phyloP scores from a whole-genome alignment of 2,329 filamentous ascomycete species.

The Cordyceps farinosa region DNA sequence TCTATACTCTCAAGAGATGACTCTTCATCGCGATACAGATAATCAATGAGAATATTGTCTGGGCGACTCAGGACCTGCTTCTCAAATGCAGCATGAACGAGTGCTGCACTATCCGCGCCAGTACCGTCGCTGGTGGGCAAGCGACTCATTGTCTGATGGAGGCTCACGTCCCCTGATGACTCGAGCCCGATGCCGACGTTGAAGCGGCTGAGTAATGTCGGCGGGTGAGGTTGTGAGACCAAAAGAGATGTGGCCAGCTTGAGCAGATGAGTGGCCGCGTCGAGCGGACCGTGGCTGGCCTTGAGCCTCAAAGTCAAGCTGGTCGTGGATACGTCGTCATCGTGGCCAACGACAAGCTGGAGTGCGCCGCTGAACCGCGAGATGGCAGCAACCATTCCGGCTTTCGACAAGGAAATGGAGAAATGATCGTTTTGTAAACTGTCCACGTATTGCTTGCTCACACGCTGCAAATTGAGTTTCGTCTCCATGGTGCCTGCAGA shows the following conservation, averaged over 20 bases:
- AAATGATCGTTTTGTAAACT: background rate
- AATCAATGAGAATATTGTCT: constrained; percentile 3
- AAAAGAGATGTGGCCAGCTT: background rate
- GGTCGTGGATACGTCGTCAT: background rate
- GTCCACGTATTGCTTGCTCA: background rate
- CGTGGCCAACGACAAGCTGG: background rate
- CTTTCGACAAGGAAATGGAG: background rate
- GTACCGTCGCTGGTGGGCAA: background rate
- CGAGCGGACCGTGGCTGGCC: constrained; percentile 2
- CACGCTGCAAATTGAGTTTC: background rate
- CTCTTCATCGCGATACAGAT: background rate
- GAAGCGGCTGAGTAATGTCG: background rate
- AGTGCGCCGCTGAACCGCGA: background rate
- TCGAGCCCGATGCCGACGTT: background rate
- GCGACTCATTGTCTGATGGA: background rate
- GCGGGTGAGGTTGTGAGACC: background rate
- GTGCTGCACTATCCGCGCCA: background rate
- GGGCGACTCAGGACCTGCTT: background rate
- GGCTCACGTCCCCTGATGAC: background rate
- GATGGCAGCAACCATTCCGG: background rate
- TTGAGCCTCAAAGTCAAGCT: background rate
- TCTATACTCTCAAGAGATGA: background rate
- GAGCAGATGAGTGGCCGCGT: background rate
- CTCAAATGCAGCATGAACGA: background rate
- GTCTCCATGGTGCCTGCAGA: background rate